Evolutionary conservation across 495 filamentous ascomycete species (phyloP).

Genomic region (Aeminium ludgeri): DNA sequence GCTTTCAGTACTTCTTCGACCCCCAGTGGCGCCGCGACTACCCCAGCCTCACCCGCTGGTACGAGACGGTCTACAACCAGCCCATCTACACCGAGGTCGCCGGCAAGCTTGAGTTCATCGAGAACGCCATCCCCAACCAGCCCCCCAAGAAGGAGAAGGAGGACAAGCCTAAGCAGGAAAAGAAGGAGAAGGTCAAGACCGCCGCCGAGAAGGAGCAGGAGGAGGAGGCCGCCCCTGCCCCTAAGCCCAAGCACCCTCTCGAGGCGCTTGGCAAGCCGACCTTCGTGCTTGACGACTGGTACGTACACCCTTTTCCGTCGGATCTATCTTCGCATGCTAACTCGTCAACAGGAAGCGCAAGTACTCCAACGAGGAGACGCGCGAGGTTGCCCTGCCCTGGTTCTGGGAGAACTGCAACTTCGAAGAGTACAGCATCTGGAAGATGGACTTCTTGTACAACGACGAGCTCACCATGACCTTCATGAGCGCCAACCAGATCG

Average conservation of each 20-base stretch:
- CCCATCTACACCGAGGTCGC: conserved; percentile 69
- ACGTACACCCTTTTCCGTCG: background rate
- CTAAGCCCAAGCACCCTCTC: conserved; percentile 93
- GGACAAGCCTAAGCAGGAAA: conserved; percentile 36
- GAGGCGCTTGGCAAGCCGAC: conserved; percentile 68
- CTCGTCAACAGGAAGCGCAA: conserved; percentile 48
- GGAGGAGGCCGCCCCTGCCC: conserved; percentile 45
- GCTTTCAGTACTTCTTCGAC: conserved; percentile 78
- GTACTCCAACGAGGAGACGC: conserved; percentile 94
- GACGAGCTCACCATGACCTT: conserved; percentile 91
- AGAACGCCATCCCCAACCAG: conserved; percentile 70
- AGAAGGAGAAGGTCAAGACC: conserved; percentile 32
- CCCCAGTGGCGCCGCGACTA: conserved; percentile 64
- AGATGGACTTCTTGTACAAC: conserved; percentile 91
- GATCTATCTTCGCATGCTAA: background rate
- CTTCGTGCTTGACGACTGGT: conserved; percentile 77
- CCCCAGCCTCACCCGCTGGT: conserved; percentile 86
- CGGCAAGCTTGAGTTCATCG: conserved; percentile 55
- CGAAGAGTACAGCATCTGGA: conserved; percentile 90
- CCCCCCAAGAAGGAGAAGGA: conserved; percentile 74
- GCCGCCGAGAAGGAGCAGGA: conserved; percentile 45
- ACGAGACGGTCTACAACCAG: conserved; percentile 81
- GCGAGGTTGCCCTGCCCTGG: conserved; percentile 65
- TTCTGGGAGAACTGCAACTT: conserved; percentile 93
- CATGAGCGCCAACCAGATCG: conserved; percentile 95